phyloP scores from a whole-genome alignment of 2,329 filamentous ascomycete genomes.

The Balansia obtecta region DNA sequence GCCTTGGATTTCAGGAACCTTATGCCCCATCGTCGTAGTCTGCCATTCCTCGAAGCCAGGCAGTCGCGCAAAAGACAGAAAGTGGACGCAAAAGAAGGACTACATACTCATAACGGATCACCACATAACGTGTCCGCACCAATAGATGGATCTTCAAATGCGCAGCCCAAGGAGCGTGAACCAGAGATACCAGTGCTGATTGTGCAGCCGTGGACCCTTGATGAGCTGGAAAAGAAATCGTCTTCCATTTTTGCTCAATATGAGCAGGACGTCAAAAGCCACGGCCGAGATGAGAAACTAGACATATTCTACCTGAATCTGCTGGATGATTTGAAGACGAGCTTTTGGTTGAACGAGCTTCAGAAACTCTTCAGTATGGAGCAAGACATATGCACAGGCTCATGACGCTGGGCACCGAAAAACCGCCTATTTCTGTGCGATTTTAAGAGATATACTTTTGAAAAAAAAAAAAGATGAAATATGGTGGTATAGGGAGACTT shows the following conservation, averaged over 20 bases:
- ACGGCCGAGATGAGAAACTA: slow-evolving; percentile 11
- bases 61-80: neutral
- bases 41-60: slow-evolving; percentile 14
- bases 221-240: slow-evolving; percentile 14
- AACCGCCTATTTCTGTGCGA: no score
- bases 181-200: slow-evolving; percentile 13
- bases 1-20: slow-evolving; percentile 13
- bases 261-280: slow-evolving; percentile 15
- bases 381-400: neutral
- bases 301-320: slow-evolving; percentile 20
- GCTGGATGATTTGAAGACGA: slow-evolving; percentile 13
- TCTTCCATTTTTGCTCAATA: slow-evolving; percentile 20
- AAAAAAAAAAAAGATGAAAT: no score
- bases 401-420: no score
- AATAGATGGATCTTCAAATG: neutral
- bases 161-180: neutral
- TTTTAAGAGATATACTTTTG: no score
- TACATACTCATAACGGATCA: neutral
- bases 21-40: slow-evolving; percentile 19
- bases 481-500: no score
- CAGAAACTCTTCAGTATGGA: neutral
- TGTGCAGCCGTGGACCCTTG: slow-evolving; percentile 13
- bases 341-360: slow-evolving; percentile 19
- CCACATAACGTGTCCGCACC: neutral
- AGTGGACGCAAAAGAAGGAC: neutral